Conservation (phyloP, 2,329 filamentous ascomycete species). For the Fusarium decemcellulare region DNA sequence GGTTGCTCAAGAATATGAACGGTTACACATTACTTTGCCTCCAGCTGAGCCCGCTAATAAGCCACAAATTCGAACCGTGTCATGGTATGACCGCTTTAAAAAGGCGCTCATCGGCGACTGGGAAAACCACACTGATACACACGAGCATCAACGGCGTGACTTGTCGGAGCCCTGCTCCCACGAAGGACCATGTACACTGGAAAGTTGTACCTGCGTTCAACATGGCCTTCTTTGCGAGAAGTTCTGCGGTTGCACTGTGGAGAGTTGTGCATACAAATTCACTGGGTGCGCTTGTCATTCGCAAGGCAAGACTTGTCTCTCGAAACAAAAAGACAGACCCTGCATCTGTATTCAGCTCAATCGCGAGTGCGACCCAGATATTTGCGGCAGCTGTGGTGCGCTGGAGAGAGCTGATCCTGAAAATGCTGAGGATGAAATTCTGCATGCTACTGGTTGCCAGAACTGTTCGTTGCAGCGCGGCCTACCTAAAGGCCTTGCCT, state of each 20-base stretch:
- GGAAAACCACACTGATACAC: conserved; percentile 68
- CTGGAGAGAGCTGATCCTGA: conserved; percentile 76
- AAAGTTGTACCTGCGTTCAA: conserved; percentile 74
- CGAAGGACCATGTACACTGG: conserved; percentile 73
- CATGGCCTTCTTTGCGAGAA: conserved; percentile 79
- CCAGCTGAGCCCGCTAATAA: conserved; percentile 45
- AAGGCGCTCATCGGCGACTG: conserved; percentile 69
- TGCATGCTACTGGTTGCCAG: conserved; percentile 74
- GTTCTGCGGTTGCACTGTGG: conserved; percentile 74
- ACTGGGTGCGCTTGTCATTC: conserved; percentile 76
- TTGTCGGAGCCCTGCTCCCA: conserved; percentile 78
- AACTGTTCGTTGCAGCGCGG: conserved; percentile 82
- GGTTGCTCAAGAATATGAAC: conserved; percentile 55
- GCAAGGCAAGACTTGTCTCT: conserved; percentile 70
- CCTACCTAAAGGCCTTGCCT: conserved; percentile 73
- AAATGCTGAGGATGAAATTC: conserved; percentile 72
- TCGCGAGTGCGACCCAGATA: conserved; percentile 84
- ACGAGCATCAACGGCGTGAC: conserved; percentile 69
- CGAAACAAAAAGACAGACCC: conserved; percentile 68
- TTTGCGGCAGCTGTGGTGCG: conserved; percentile 81
- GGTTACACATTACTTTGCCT: conserved; percentile 45
- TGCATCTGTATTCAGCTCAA: conserved; percentile 82
- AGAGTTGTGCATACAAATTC: conserved; percentile 73
- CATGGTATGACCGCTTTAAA: conserved; percentile 70
- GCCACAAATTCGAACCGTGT: conserved; percentile 59